A percentile compares a stretch with the other conserved stretches of the same genome.
phyloP scores from a whole-genome alignment of 169 alveolate genomes.

The Plasmodium gallinaceum region DNA sequence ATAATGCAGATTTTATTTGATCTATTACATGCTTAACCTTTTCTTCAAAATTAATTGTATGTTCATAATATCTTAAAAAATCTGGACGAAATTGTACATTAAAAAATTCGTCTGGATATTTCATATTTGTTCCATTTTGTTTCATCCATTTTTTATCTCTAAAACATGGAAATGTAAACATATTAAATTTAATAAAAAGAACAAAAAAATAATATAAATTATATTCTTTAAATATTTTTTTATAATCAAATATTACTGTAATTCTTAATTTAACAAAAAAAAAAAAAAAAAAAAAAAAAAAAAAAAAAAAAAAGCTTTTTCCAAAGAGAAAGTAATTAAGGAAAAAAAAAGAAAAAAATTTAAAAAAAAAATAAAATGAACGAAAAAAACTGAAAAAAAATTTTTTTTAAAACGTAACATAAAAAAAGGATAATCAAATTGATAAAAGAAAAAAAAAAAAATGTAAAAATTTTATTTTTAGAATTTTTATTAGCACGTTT shows the following conservation, averaged over 20 bases:
- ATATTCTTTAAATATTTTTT: background rate
- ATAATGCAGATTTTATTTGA: constrained; percentile 58
- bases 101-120: constrained; percentile 55
- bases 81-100: constrained; percentile 72
- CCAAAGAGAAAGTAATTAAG: background rate
- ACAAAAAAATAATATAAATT: background rate
- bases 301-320: background rate
- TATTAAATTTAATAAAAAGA: constrained; percentile 5
- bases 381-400: constrained; percentile 13
- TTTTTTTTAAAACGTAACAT: background rate
- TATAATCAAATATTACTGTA: constrained; percentile 1
- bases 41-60: constrained; percentile 42
- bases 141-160: constrained; percentile 73
- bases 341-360: background rate
- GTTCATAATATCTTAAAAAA: constrained; percentile 62
- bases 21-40: constrained; percentile 28
- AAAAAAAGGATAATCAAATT: background rate
- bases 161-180: constrained; percentile 71
- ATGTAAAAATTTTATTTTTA: background rate
- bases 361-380: background rate
- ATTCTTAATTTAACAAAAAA: background rate
- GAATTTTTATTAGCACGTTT: too few species aligned
- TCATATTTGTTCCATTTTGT: constrained; percentile 61
- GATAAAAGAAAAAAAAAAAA: background rate
- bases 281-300: background rate